Conservation (phyloP, 768 basidiomycete species). For the Crepidotus variabilis region DNA sequence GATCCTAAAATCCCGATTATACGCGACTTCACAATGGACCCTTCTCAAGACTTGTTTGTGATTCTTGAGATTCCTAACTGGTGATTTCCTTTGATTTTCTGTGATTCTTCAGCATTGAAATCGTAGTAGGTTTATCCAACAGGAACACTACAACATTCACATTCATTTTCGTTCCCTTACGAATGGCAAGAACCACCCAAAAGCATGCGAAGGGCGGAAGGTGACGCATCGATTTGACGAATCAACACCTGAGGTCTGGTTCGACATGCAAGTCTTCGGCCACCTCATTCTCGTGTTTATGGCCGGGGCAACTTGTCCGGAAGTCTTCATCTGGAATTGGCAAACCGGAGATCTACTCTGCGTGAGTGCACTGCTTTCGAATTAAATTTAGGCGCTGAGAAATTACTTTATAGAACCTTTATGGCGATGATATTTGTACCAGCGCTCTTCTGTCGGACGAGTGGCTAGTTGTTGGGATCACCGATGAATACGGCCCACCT, state of each 20-base stretch:
- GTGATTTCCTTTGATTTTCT: constrained; percentile 21
- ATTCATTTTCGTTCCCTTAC: constrained; percentile 45
- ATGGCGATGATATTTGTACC: constrained; percentile 30
- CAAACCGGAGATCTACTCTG: constrained; percentile 45
- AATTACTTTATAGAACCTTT: constrained; percentile 21
- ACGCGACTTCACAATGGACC: constrained; percentile 64
- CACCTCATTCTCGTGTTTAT: constrained; percentile 49
- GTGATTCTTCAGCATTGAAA: background rate
- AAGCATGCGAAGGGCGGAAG: constrained; percentile 30
- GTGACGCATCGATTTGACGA: constrained; percentile 24
- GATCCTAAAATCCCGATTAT: constrained; percentile 27
- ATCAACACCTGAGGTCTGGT: constrained; percentile 25
- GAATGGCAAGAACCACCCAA: constrained; percentile 42
- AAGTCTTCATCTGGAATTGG: constrained; percentile 67
- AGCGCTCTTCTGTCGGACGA: constrained; percentile 40
- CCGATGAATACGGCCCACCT: constrained; percentile 20
- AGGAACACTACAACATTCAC: constrained; percentile 8
- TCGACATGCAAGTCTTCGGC: constrained; percentile 52
- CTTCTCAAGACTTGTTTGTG: constrained; percentile 61
- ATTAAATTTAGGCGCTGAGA: background rate
- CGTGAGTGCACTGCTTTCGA: constrained; percentile 32
- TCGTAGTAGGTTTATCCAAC: background rate
- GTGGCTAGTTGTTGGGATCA: constrained; percentile 32
- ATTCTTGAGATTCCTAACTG: constrained; percentile 36
- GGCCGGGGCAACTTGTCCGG: constrained; percentile 30